Evolutionary conservation across 2,329 filamentous ascomycete genomes (phyloP), one percentile per base, ranked within the genome.

Genomic region (Ilyonectria sp.): DNA sequence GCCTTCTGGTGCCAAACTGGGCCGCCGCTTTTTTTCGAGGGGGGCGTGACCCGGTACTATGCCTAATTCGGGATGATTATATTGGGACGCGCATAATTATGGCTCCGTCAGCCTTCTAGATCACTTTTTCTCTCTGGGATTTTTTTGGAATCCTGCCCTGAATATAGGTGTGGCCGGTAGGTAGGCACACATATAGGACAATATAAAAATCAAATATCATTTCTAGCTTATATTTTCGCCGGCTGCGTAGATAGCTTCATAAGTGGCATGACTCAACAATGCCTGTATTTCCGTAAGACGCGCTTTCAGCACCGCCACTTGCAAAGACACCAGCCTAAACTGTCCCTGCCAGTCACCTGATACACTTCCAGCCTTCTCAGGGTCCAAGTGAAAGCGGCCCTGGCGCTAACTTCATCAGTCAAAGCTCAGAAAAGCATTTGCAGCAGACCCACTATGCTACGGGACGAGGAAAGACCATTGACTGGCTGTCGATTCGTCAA

Each of bases 31-130:
- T 70, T 70, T 71, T 65, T 67, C 53, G 40, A 52, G 61, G 64
- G 62, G 50, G 70, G 73, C 71, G 70, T 75, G 72, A 73, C 71
- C 64, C 40, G 15, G 19, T 23, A 35, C 73, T 75, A 75, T 60
- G 13, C 73, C 62, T 21, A 29, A 55, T 17, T 55, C 15, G 65
- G 67, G 43, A 29, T 26, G 47, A 54, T 40, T 46, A 47, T 33
- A 56, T 55, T 67, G 65, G 70, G n/a, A 53, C 49, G 44, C 56
- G 58, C 63, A 62, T 66, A 61, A 46, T 54, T 67, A 31, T 54
- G 49, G 43, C 46, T 10, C 52, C 53, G 44, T 23, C 26, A 57
- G 9, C 19, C n/a, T 33, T 35, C 31, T 53, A n/a, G 1, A 13
- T 52, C 50, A 4, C 29, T 53, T 53, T 57, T 63, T 50, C 26